Base-by-base conservation (phyloP, 1,284 basidiomycete genomes). In the Cryptococcus neoformans region DNA sequence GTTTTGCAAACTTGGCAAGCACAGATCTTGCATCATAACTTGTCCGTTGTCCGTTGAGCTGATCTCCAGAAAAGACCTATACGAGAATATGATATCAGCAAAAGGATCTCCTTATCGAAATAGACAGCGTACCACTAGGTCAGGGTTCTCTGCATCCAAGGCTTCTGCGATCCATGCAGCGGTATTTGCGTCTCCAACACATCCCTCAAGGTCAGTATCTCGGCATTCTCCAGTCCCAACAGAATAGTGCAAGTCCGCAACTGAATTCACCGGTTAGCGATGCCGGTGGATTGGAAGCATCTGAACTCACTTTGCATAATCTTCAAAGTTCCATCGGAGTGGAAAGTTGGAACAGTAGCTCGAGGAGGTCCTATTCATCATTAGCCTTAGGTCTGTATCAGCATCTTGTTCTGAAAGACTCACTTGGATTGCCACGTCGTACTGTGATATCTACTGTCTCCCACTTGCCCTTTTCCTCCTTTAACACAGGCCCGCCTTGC, bases 191-290 rank as follows among this genome's bases (percentile, higher is more conserved):
- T 94, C 92, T 2, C 89, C 87, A 37, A 78, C 76, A 42, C 79
- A 79, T 0, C 73, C 69, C 1, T 47, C 38, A 81, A 76, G 67
- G 69, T 68, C 55, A 0, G 84, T 87, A 58, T 93, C 90, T 45
- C 83, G 82, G 68, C 91, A 94, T 9, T 75, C 63, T 1, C 89
- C 90, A 46, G 82, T 79, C 3, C 84, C 84, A 44, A 90, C 87
- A 0, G 89, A 90, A 60, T 80, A 95, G 74, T 96, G 92, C 35
- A 95, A 80, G 74, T 96, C 92, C 2, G 92, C 92, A 36, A 94
- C 82, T 73, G 53, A 1, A 39, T n/a, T 21, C 49, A 21, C 51
- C 4, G 36, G 40, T 17, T 48, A 9, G 14, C 37, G 14, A 4
- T 12, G 10, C 47, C 51, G 56, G 17, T 42, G 36, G 12, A 14